Base-by-base conservation (phyloP, 768 basidiomycete species). In the Suillus discolor region DNA sequence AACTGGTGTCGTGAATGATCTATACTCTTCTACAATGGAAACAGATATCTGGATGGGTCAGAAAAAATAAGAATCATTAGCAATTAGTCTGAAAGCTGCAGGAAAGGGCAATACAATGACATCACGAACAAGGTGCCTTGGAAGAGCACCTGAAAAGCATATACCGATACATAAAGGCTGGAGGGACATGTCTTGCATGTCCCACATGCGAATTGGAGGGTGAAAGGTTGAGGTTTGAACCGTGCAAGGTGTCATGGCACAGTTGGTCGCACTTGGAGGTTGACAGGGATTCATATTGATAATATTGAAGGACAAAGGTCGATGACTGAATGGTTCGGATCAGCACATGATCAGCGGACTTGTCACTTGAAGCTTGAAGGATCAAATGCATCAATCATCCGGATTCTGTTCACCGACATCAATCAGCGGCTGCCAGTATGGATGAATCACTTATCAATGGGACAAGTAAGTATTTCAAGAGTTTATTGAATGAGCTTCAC, bases 31-130 rank as follows among this genome's bases (percentile, higher is more conserved):
- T 36, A 13, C 54, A 12, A 64, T 41, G 3, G 55, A 38, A 38
- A 65, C 60, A 8, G 64, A 45, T 7, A 65, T 49, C 7, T 65
- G 42, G 23, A 65, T 65, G 0, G 60, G 59, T 60, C 62, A 65
- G 8, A 63, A n/a, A n/a, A n/a, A n/a, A n/a, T n/a, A 54, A 18
- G 53, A 20, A 18, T 7, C 2, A 12, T 54, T 8, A 54, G 53
- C 18, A 53, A 28, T 54, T 4, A 54, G n/a, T 6, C 34, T 2
- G 9, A 25, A 25, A 54, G 16, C 25, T 6, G 4, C 16, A 54
- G 28, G 31, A 54, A 6, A 7, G 28, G 0, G 53, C 2, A 54
- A 1, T 34, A 54, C 53, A 36, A 66, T 23, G 16, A 41, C 16
- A 4, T 20, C 28, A 31, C 11, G 41, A 36, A 66, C 13, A 5